These are phyloP conservation scores for Passalora sequoiae DNA, from an alignment of 2,329 filamentous ascomycete species.

Conservation along the genomic window DNA sequence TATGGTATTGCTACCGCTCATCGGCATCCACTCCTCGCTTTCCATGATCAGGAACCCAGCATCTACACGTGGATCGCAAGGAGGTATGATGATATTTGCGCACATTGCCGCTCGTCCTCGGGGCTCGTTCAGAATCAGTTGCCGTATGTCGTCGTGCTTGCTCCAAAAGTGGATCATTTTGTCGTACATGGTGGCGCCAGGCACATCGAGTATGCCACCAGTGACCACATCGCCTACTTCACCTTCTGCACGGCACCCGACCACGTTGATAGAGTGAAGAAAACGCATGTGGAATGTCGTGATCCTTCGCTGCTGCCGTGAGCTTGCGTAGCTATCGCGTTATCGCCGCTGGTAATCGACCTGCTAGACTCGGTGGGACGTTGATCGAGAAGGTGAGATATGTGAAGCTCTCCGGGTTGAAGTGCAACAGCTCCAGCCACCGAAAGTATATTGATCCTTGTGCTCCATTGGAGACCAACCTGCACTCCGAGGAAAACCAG, in stretches of 20 bases:
- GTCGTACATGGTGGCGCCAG: constrained; percentile 44
- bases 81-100: constrained; percentile 40
- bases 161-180: constrained; percentile 42
- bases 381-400: too few species aligned
- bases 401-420: too few species aligned
- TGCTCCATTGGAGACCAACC: too few species aligned
- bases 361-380: too few species aligned
- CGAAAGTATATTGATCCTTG: too few species aligned
- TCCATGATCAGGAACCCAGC: constrained; percentile 46
- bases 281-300: too few species aligned
- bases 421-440: too few species aligned
- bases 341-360: too few species aligned
- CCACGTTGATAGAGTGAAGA: constrained; percentile 6
- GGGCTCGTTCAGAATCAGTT: constrained; percentile 45
- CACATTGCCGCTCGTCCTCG: constrained; percentile 41
- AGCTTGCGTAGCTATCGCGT: too few species aligned
- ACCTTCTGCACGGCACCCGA: constrained; percentile 27
- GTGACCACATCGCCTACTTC: constrained; percentile 48
- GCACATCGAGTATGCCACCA: constrained; percentile 37
- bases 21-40: constrained; percentile 43
- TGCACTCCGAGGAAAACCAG: too few species aligned
- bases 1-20: constrained; percentile 42
- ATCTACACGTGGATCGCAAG: constrained; percentile 43
- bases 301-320: too few species aligned
- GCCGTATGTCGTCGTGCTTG: constrained; percentile 36